These are phyloP conservation scores for Pichia nakasei DNA, from an alignment of 805 yeast species.

Conservation along the genomic window DNA sequence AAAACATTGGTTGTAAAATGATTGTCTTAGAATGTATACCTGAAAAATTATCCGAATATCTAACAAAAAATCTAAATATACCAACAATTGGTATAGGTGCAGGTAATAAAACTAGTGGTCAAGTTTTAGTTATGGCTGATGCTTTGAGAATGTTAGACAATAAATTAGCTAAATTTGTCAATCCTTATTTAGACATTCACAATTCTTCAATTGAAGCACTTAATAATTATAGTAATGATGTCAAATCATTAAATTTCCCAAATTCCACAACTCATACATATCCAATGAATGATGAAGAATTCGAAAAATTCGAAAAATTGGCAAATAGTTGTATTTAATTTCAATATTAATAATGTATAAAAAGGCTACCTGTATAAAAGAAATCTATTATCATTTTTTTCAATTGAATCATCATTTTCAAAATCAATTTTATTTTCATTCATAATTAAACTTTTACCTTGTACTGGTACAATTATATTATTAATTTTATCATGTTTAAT, in stretches of 20 bases:
- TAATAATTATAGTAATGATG: conserved; percentile 48
- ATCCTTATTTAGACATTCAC: conserved; percentile 49
- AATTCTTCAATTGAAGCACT: conserved; percentile 44
- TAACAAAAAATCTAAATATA: conserved; percentile 50
- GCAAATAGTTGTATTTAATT: conserved; percentile 12
- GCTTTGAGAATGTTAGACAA: conserved; percentile 65
- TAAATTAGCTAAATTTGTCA: conserved; percentile 59
- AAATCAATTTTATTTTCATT: conserved; percentile 6
- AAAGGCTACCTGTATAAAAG: conserved; percentile 11
- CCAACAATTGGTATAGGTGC: conserved; percentile 98
- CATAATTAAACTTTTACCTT: conserved; percentile 41
- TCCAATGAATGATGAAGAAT: conserved; percentile 57
- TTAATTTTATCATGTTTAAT: conserved; percentile 26
- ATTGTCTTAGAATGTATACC: conserved; percentile 86
- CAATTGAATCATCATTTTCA: conserved; percentile 4
- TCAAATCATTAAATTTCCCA: conserved; percentile 52
- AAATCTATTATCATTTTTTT: conserved; percentile 11
- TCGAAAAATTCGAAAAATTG: conserved; percentile 31
- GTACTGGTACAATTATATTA: conserved; percentile 54
- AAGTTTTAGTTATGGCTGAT: conserved; percentile 83
- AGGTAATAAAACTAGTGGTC: conserved; percentile 76
- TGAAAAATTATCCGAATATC: conserved; percentile 49
- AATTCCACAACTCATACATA: conserved; percentile 51
- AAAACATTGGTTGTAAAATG: conserved; percentile 68
- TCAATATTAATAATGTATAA: background rate